Evolutionary conservation across 371 early-diverging fungal genomes (phyloP).

Genomic region (Mucor indicus): DNA sequence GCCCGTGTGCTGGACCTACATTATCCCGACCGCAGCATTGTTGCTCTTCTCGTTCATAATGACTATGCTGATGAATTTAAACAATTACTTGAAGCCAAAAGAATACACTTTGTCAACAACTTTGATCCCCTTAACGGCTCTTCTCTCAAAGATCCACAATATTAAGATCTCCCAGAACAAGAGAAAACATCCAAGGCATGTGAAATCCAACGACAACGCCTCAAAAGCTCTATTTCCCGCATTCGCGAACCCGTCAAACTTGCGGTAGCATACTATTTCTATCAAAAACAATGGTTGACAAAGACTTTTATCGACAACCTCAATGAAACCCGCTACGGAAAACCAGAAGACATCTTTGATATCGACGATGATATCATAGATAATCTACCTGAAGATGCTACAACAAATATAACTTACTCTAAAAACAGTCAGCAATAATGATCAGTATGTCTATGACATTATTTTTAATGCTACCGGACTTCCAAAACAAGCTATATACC

Average conservation of each 20-base stretch:
- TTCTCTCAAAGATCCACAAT: neutral
- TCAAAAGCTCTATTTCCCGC: neutral
- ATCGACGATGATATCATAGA: too few relatives aligned
- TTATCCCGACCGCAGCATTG: conserved; percentile 2
- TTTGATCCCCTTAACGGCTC: neutral
- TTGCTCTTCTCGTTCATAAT: neutral
- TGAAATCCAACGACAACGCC: neutral
- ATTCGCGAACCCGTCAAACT: neutral
- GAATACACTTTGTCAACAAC: neutral
- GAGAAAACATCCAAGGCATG: neutral
- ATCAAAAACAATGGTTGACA: neutral
- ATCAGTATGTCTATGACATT: neutral
- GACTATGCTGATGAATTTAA: neutral
- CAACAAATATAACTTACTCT: too few relatives aligned
- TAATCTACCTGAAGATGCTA: too few relatives aligned
- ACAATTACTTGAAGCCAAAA: neutral
- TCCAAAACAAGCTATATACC: neutral
- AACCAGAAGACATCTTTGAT: too few relatives aligned
- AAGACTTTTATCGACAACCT: too few relatives aligned
- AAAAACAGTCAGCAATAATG: neutral
- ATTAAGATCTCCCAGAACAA: neutral
- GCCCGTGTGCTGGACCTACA: neutral
- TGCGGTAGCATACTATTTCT: neutral
- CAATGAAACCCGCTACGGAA: too few relatives aligned
- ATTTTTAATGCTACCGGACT: conserved; percentile 2